Evolutionary conservation across 768 basidiomycete genomes (phyloP), one percentile per base, ranked within the genome.

Genomic region (Clavulina sp.): DNA sequence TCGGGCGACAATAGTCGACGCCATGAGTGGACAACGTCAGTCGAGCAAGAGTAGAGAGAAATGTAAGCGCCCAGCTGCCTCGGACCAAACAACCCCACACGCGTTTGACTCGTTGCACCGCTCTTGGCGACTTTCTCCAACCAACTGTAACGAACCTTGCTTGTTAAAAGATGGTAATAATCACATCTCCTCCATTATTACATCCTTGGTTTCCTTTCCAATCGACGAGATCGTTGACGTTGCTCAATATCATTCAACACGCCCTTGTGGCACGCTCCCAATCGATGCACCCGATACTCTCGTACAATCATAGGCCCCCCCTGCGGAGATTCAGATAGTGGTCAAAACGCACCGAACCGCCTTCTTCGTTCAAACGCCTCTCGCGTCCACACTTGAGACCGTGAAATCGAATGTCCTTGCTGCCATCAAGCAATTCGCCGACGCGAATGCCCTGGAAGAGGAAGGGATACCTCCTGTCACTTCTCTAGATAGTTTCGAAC

Each of bases 291-390:
- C n/a, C n/a, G n/a, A n/a, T n/a, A n/a, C n/a, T n/a, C n/a, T n/a
- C n/a, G n/a, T n/a, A 38, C 9, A 9, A 9, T 9, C 34, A 38
- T 9, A 38, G 34, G 34, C 19, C 19, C 9, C 34, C 9, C 34
- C 34, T 9, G 19, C 33, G 18, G 24, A 24, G 38, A 36, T 36
- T 21, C 50, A 51, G 26, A 26, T 51, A 18, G 21, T 53, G 21
- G 52, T 53, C n/a, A 53, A 53, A 32, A 53, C 52, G n/a, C 52
- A 53, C 36, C 33, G 33, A 2, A 7, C 40, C 5, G 46, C 52
- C 19, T 31, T 53, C 13, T 41, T 48, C 13, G 7, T 53, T 24
- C 44, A 24, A 18, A 48, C 44, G 5, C 52, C 47, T 51, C 32
- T 53, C 4, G 23, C 52, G 7, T n/a, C 44, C 2, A 32, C 31